Conservation (phyloP, 305 asterid genomes). For the Petunia hybrid region DNA sequence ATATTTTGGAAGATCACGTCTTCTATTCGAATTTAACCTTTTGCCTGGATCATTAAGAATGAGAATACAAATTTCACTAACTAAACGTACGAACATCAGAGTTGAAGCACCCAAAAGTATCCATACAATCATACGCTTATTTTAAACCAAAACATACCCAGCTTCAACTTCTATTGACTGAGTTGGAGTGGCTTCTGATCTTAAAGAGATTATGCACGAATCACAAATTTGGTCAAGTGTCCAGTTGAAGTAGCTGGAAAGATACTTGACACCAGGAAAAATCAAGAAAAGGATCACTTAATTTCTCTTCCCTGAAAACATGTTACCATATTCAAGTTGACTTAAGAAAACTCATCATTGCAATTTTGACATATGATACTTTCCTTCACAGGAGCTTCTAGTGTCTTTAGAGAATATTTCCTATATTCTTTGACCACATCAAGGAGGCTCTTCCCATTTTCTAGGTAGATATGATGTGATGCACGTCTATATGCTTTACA, state of each 20-base stretch:
- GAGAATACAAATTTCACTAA: not conserved
- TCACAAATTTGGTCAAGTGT: constrained; percentile 73
- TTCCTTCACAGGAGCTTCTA: constrained; percentile 86
- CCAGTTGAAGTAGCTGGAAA: constrained; percentile 79
- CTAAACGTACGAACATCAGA: not conserved
- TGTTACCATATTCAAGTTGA: constrained; percentile 28
- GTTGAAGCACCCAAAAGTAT: constrained; percentile 20
- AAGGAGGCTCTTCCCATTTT: constrained; percentile 92
- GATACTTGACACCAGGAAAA: constrained; percentile 57
- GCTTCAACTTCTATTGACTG: constrained; percentile 31
- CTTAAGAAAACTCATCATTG: constrained; percentile 55
- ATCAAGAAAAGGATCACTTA: constrained; percentile 34
- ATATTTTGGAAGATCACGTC: not conserved
- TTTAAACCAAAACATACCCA: constrained; percentile 31
- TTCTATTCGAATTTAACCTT: not conserved
- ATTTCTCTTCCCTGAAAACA: constrained; percentile 37
- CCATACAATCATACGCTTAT: not conserved
- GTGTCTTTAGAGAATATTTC: constrained; percentile 65
- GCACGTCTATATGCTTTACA: constrained; percentile 94
- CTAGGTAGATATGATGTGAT: constrained; percentile 89
- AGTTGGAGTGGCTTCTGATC: constrained; percentile 48
- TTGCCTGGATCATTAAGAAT: constrained; percentile 2
- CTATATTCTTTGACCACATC: constrained; percentile 96
- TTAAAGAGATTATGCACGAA: constrained; percentile 69
- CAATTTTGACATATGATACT: constrained; percentile 77